phyloP scores from a whole-genome alignment of 192 early-diverging fungal species.

The Coemansia sp. region DNA sequence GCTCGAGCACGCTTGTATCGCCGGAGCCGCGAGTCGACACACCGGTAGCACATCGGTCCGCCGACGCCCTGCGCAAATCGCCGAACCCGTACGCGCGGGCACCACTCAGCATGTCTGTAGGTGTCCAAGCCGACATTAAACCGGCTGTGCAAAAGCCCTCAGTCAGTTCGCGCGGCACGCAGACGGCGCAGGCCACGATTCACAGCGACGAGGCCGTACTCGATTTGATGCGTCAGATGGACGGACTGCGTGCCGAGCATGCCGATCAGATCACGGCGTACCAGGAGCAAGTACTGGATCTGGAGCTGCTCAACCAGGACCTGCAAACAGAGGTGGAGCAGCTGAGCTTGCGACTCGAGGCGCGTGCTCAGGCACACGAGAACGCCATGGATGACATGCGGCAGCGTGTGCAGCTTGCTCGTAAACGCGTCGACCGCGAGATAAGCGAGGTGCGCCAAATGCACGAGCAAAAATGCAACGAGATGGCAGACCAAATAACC shows the following conservation, averaged over 20 bases:
- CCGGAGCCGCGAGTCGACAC: too few species aligned
- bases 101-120: slow-evolving; percentile 11
- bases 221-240: slow-evolving; percentile 47
- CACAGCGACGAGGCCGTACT: slow-evolving; percentile 47
- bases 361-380: slow-evolving; percentile 18
- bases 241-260: slow-evolving; percentile 27
- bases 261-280: slow-evolving; percentile 46
- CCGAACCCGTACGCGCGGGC: slow-evolving; percentile 25
- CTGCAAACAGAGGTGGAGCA: slow-evolving; percentile 33
- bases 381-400: slow-evolving; percentile 24
- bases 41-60: background rate
- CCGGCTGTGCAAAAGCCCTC: background rate
- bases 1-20: too few species aligned
- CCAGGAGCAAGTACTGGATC: slow-evolving; percentile 47
- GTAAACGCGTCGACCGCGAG: slow-evolving; percentile 31
- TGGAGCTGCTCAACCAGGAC: slow-evolving; percentile 45
- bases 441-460: slow-evolving; percentile 33
- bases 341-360: slow-evolving; percentile 11
- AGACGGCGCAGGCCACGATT: slow-evolving; percentile 22
- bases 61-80: background rate
- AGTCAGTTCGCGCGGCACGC: slow-evolving; percentile 14
- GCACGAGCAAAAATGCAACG: slow-evolving; percentile 44
- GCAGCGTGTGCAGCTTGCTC: slow-evolving; percentile 14
- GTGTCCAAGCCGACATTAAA: slow-evolving; percentile 26
- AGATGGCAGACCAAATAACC: slow-evolving; percentile 31